Evolutionary conservation across 192 early-diverging fungal genomes (phyloP).

Genomic region (Backusella mclennaniae): DNA sequence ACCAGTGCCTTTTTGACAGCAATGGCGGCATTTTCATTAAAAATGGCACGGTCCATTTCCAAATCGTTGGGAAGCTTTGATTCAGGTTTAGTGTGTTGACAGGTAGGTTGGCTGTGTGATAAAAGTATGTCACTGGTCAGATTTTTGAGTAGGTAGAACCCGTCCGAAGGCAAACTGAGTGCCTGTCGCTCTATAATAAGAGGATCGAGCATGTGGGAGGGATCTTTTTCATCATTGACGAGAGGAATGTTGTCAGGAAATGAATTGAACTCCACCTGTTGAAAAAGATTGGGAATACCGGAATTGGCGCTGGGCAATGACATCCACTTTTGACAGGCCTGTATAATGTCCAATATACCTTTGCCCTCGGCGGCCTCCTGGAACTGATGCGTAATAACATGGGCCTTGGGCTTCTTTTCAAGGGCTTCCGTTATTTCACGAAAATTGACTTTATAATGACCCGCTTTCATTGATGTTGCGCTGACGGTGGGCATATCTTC

Average conservation of each 20-base stretch:
- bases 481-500: slow-evolving; percentile 16
- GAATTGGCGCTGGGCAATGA: slow-evolving; percentile 44
- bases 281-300: slow-evolving; percentile 45
- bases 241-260: slow-evolving; percentile 35
- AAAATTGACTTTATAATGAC: slow-evolving; percentile 14
- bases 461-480: not conserved
- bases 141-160: slow-evolving; percentile 66
- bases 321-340: slow-evolving; percentile 37
- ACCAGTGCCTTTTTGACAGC: slow-evolving; percentile 55
- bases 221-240: slow-evolving; percentile 59
- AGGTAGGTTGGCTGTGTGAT: slow-evolving; percentile 69
- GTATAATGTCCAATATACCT: not conserved
- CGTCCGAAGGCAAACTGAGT: slow-evolving; percentile 57
- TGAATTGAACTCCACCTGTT: slow-evolving; percentile 46
- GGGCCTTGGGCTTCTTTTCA: slow-evolving; percentile 9
- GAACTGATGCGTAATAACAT: slow-evolving; percentile 17
- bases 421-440: not conserved
- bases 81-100: slow-evolving; percentile 65
- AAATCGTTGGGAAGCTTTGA: slow-evolving; percentile 66
- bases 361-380: not conserved
- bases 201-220: slow-evolving; percentile 60
- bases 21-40: slow-evolving; percentile 61
- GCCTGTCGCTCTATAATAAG: slow-evolving; percentile 64
- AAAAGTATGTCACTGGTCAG: slow-evolving; percentile 62
- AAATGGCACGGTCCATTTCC: slow-evolving; percentile 64